Base-by-base conservation (phyloP, 495 filamentous ascomycete genomes). In the Friedmanniomyces simplex region DNA sequence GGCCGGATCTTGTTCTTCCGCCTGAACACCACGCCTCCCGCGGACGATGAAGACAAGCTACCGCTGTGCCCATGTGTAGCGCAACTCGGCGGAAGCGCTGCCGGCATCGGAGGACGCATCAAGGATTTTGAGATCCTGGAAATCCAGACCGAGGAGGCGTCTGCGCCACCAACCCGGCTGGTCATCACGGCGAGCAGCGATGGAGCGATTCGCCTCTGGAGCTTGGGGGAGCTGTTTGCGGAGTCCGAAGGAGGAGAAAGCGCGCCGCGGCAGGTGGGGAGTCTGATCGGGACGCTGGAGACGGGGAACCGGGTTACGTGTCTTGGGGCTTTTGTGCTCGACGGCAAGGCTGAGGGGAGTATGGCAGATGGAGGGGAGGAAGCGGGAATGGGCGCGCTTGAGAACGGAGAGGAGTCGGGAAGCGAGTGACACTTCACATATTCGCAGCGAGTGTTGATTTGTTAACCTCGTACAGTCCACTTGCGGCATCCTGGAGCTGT, bases 241-340 rank as follows among this genome's bases (percentile, higher is more conserved):
- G 71, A 76, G 1, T 61, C 74, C 47, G 52, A 12, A 26, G 34
- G 52, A 50, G 21, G 16, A 3, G 43, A 41, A 47, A 16, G n/a
- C 14, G 46, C 13, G 22, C 26, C 67, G 52, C 62, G 56, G 58
- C 83, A 87, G 61, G 72, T 89, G 22, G 91, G 90, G 32, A 77
- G 73, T 57, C 70, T 95, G 37, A 65, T 96, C 45, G 89, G 81
- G 13, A 84, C 81, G 52, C 91, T 90, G 61, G 85, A 88, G 67
- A 96, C 91, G 8, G 82, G 84, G 32, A 86, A 90, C 67, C 78
- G 93, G 48, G 90, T 98, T 58, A 98, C 91, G 12, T 98, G 93
- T 68, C 55, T 98, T 61, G 82, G 76, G 56, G 84, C 86, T 43
- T 97, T 96, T 69, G 73, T 87, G 57, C 95, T 97, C 91, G 76